Percentiles rank a stretch among this genome's conserved stretches.
phyloP scores from a whole-genome alignment of 1,284 basidiomycete genomes.

The Lentinula novae-zelandiae region DNA sequence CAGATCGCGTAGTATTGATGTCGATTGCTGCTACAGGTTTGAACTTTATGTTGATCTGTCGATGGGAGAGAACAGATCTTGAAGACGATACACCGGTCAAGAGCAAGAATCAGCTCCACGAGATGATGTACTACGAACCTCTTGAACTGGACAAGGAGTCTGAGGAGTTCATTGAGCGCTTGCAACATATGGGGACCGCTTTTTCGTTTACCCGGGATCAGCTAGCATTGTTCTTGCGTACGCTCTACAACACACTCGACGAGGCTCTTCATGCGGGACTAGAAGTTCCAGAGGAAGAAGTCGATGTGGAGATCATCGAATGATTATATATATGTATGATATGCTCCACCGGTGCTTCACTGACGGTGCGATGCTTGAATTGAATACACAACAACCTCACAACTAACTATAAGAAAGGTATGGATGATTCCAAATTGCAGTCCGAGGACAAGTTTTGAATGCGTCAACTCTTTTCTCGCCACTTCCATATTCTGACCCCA shows the following conservation, averaged over 20 bases:
- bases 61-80: slow-evolving; percentile 28
- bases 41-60: slow-evolving; percentile 54
- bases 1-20: neutral
- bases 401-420: too few species aligned
- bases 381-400: too few species aligned
- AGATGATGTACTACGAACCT: slow-evolving; percentile 58
- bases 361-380: too few species aligned
- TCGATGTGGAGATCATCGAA: neutral
- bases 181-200: slow-evolving; percentile 57
- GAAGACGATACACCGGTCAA: slow-evolving; percentile 22
- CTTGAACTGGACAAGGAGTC: slow-evolving; percentile 59
- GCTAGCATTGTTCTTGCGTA: slow-evolving; percentile 59
- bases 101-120: slow-evolving; percentile 35
- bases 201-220: slow-evolving; percentile 70
- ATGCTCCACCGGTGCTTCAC: too few species aligned
- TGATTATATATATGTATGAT: neutral
- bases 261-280: neutral
- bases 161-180: slow-evolving; percentile 44
- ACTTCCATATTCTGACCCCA: slow-evolving; percentile 69
- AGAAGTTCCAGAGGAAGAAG: neutral
- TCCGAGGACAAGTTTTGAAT: neutral
- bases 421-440: too few species aligned
- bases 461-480: slow-evolving; percentile 17
- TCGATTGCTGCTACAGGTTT: slow-evolving; percentile 41
- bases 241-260: slow-evolving; percentile 19